Conservation (phyloP, 169 alveolate species). For the Plasmodium vivax region DNA sequence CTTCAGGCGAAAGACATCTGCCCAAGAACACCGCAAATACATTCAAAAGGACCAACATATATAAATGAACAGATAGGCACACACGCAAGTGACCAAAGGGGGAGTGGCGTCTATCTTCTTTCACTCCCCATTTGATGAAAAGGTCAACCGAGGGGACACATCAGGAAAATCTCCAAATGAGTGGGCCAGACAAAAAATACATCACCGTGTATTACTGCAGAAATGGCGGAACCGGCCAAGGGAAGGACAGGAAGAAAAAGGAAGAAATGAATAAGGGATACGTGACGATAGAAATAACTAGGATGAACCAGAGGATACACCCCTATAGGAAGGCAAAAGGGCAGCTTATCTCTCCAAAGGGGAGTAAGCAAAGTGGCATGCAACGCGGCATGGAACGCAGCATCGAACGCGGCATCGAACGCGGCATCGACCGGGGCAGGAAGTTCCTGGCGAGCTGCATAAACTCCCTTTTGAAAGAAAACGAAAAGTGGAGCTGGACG, state of each 20-base stretch:
- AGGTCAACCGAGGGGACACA: not conserved
- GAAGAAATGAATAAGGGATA: slow-evolving; percentile 7
- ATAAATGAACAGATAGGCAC: not conserved
- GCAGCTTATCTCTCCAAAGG: not conserved
- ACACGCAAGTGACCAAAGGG: not conserved
- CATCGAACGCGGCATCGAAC: not conserved
- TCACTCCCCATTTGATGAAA: not conserved
- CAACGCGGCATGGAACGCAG: not conserved
- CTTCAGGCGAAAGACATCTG: not conserved
- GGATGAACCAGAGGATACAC: slow-evolving; percentile 4
- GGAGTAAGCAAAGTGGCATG: not conserved
- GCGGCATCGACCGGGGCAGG: not conserved
- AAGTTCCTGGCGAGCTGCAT: not conserved
- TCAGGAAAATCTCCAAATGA: not conserved
- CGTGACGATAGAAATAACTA: slow-evolving; percentile 33
- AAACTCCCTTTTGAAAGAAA: slow-evolving; percentile 3
- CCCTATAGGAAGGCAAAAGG: slow-evolving; percentile 6
- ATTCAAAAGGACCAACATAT: not conserved
- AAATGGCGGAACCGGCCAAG: not conserved
- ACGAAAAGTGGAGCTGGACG: slow-evolving; percentile 9
- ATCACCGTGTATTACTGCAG: slow-evolving; percentile 5
- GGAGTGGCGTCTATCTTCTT: not conserved
- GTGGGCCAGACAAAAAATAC: slow-evolving; percentile 1
- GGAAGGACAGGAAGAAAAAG: not conserved
- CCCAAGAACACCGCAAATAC: not conserved